A percentile compares a stretch with the other conserved stretches of the same genome.
Conservation (phyloP, 352 stramenopile species). For the Phytophthora citricola region DNA sequence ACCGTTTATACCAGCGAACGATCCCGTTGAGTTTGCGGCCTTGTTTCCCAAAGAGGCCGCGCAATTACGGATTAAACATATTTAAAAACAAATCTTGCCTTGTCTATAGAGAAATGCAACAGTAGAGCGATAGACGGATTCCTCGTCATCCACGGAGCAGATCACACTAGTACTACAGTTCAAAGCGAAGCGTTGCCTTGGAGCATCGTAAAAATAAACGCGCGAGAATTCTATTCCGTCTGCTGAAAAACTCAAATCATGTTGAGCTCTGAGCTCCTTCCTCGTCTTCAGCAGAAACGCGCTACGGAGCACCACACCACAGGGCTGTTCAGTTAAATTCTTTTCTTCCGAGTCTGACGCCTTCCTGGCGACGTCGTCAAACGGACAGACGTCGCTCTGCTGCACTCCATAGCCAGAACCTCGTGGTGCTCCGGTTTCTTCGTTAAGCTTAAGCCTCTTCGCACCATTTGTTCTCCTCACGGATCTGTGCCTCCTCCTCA, state of each 20-base stretch:
- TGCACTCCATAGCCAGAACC: neutral
- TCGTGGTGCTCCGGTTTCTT: constrained; percentile 4
- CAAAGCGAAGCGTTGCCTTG: neutral
- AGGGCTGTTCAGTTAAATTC: constrained; percentile 2
- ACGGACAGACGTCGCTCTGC: constrained; percentile 1
- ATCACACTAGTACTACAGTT: neutral
- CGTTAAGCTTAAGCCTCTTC: constrained; percentile 93
- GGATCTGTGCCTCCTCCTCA: constrained; percentile 99
- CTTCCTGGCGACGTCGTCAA: constrained; percentile 5
- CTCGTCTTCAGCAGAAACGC: constrained; percentile 17
- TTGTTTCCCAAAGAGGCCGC: constrained; percentile 71
- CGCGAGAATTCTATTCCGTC: constrained; percentile 12
- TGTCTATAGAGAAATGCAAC: no score
- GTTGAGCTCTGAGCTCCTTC: constrained; percentile 5
- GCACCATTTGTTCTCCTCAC: constrained; percentile 99
- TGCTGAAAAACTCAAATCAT: constrained; percentile 21
- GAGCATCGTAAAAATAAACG: constrained; percentile 19
- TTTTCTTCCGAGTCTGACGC: constrained; percentile 7
- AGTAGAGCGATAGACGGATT: neutral
- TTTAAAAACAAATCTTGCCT: neutral
- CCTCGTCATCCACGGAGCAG: no score
- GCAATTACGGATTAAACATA: constrained; percentile 87
- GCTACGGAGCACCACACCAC: constrained; percentile 11
- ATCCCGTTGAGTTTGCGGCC: constrained; percentile 87
- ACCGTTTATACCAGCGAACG: constrained; percentile 85